These are phyloP conservation scores for Rhodocollybia butyracea DNA, from an alignment of 768 basidiomycete genomes.

Conservation along the genomic window DNA sequence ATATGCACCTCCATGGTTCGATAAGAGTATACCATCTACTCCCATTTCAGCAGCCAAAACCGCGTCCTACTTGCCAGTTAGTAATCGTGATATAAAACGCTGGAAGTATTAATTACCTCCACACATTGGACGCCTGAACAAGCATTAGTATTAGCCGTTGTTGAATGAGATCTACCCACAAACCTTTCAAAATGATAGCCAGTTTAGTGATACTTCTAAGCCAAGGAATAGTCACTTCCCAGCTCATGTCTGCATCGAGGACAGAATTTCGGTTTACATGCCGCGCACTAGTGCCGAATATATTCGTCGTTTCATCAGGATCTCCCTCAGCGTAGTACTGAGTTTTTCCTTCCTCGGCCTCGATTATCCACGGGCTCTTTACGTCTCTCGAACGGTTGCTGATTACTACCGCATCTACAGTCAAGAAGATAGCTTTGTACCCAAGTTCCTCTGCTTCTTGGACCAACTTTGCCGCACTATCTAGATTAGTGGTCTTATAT, in stretches of 20 bases:
- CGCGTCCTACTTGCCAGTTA: slow-evolving; percentile 57
- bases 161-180: neutral
- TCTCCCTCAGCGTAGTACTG: slow-evolving; percentile 20
- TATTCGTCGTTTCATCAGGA: slow-evolving; percentile 25
- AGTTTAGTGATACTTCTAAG: slow-evolving; percentile 63
- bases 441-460: slow-evolving; percentile 68
- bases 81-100: neutral
- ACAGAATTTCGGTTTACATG: slow-evolving; percentile 39
- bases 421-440: slow-evolving; percentile 87
- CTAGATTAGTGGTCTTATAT: slow-evolving; percentile 76
- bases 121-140: slow-evolving; percentile 68
- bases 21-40: slow-evolving; percentile 83
- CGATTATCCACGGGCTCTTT: slow-evolving; percentile 52
- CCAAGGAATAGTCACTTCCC: slow-evolving; percentile 80
- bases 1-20: slow-evolving; percentile 82
- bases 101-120: slow-evolving; percentile 39
- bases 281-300: slow-evolving; percentile 60
- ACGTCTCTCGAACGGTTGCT: slow-evolving; percentile 80
- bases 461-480: slow-evolving; percentile 65
- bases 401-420: slow-evolving; percentile 84
- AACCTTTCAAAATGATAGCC: slow-evolving; percentile 75
- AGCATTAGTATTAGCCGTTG: slow-evolving; percentile 8
- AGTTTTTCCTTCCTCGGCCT: slow-evolving; percentile 48
- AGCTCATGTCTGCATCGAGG: slow-evolving; percentile 77
- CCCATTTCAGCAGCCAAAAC: slow-evolving; percentile 81